Percentiles rank a stretch among this genome's conserved stretches.
phyloP scores from a whole-genome alignment of 2,329 filamentous ascomycete genomes.

The Pseudocercospora musae region DNA sequence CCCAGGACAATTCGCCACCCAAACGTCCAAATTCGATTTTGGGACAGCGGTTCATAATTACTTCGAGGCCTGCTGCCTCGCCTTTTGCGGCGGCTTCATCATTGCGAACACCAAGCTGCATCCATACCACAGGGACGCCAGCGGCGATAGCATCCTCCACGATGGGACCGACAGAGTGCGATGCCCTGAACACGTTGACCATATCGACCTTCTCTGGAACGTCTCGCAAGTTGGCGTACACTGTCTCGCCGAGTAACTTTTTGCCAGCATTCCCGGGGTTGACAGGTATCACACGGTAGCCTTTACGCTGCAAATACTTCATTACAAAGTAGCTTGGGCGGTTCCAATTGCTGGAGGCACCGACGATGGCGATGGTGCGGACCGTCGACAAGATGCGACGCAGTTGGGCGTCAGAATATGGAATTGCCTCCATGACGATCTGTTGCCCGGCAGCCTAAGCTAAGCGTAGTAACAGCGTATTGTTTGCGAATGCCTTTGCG shows the following conservation, averaged over 20 bases:
- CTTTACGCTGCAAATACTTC: constrained; percentile 20
- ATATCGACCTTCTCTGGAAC: constrained; percentile 18
- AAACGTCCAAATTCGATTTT: constrained; percentile 21
- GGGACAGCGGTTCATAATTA: constrained; percentile 19
- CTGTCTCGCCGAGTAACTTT: constrained; percentile 14
- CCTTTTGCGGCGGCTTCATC: constrained; percentile 18
- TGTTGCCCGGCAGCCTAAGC: no score
- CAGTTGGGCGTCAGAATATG: constrained; percentile 17
- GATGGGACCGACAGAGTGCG: constrained; percentile 16
- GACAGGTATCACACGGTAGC: constrained; percentile 21
- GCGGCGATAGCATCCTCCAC: constrained; percentile 19
- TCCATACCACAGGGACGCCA: constrained; percentile 14
- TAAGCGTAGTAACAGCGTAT: no score
- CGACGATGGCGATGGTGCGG: constrained; percentile 15
- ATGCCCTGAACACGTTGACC: constrained; percentile 19
- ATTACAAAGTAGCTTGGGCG: constrained; percentile 21
- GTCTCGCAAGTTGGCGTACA: constrained; percentile 19
- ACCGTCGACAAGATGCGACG: constrained; percentile 19
- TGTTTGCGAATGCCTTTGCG: neutral
- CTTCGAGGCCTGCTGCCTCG: constrained; percentile 17
- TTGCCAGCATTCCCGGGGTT: constrained; percentile 18
- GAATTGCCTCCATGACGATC: constrained; percentile 15
- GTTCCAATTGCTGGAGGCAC: constrained; percentile 21
- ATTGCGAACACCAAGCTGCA: constrained; percentile 19
- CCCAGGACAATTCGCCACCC: constrained; percentile 19